phyloP scores from a whole-genome alignment of 306 rosid species.

The Potentilla sterilis region DNA sequence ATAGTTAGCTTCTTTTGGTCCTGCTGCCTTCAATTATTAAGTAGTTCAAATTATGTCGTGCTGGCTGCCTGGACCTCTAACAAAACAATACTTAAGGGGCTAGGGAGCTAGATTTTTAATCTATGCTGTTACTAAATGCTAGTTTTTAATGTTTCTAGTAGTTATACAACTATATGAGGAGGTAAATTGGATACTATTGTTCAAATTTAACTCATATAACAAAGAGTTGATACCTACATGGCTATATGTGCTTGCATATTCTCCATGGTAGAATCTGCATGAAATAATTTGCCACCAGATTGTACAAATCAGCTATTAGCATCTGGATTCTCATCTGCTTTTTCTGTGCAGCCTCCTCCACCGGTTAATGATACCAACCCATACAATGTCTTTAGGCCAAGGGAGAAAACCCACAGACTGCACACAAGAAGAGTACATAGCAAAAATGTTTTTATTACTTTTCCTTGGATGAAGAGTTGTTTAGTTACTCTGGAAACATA shows the following conservation, averaged over 20 bases:
- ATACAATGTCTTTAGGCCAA: constrained; percentile 95
- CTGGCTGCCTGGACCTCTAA: not conserved
- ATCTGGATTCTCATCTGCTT: constrained; percentile 23
- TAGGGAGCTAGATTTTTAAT: not conserved
- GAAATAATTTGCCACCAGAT: constrained; percentile 6
- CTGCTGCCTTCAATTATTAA: not conserved
- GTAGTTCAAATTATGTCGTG: not conserved
- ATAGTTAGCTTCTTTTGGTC: not conserved
- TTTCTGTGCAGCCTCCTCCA: constrained; percentile 83
- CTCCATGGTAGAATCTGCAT: constrained; percentile 9
- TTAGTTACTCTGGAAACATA: not conserved
- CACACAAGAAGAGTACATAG: constrained; percentile 90
- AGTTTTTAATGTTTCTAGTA: not conserved
- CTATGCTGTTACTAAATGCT: not conserved
- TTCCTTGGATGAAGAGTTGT: constrained; percentile 27
- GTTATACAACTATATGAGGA: not conserved
- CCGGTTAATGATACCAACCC: constrained; percentile 98
- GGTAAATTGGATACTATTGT: not conserved
- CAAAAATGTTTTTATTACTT: constrained; percentile 25
- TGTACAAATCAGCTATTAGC: constrained; percentile 29
- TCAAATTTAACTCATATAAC: not conserved
- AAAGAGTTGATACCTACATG: not conserved
- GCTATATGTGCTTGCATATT: not conserved
- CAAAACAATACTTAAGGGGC: not conserved
- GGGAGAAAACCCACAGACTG: constrained; percentile 98